Evolutionary conservation across 176 grass and related monocot species (phyloP).

Genomic region (Aegilops tauschii): DNA sequence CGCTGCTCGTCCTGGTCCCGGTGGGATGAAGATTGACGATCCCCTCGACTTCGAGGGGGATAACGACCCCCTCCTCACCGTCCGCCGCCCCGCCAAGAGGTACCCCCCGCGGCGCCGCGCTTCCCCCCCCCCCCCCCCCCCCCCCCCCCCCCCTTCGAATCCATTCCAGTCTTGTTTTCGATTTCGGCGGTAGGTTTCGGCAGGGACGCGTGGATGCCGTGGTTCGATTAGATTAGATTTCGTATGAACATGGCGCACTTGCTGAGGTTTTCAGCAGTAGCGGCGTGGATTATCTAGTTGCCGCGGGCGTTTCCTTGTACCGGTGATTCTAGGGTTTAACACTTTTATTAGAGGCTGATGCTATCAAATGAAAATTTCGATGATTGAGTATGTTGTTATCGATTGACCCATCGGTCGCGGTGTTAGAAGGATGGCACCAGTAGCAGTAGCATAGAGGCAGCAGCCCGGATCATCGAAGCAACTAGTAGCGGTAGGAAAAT

Average conservation of each 20-base stretch:
- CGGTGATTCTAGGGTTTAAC: not conserved
- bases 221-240: not conserved
- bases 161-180: not conserved
- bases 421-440: too few relatives aligned
- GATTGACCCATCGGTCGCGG: too few relatives aligned
- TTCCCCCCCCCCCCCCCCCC: too few relatives aligned
- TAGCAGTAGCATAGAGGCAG: too few relatives aligned
- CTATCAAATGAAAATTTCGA: not conserved
- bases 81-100: conserved; percentile 57
- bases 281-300: not conserved
- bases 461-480: too few relatives aligned
- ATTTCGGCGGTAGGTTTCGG: not conserved
- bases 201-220: too few relatives aligned
- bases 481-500: too few relatives aligned
- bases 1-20: not conserved
- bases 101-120: too few relatives aligned
- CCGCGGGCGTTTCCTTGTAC: not conserved
- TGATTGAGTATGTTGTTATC: too few relatives aligned
- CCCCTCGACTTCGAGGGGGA: conserved; percentile 90
- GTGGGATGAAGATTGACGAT: conserved; percentile 42
- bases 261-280: not conserved
- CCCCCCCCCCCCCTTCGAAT: not conserved
- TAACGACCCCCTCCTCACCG: conserved; percentile 45
- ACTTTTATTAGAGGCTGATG: not conserved
- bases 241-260: not conserved